phyloP scores from a whole-genome alignment of 164 flowering plant genomes.

The Magnolia officinalis region DNA sequence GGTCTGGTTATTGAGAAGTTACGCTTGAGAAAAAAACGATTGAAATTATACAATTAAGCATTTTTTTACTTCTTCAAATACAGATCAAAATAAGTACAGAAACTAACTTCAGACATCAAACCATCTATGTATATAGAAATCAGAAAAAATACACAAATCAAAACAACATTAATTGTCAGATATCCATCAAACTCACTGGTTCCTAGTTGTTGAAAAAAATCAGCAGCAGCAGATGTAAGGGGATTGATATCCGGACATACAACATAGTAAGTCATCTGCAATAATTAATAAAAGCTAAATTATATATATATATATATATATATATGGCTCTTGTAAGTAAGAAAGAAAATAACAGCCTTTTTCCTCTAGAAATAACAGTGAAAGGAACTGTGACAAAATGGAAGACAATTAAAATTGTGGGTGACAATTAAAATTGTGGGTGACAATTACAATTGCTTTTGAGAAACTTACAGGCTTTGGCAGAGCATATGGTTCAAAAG shows the following conservation, averaged over 20 bases:
- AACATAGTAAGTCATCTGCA: constrained; percentile 82
- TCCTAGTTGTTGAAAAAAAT: constrained; percentile 94
- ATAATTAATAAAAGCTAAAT: constrained; percentile 11
- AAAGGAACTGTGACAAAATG: no score
- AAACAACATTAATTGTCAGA: not conserved
- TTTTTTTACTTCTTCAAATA: no score
- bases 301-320: not conserved
- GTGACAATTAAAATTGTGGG: not conserved
- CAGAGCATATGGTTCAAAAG: constrained; percentile 93
- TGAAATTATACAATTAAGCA: no score
- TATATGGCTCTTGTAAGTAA: not conserved
- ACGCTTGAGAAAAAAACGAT: no score
- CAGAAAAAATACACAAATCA: not conserved
- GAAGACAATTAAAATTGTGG: not conserved
- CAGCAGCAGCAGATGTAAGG: constrained; percentile 80
- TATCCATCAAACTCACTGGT: constrained; percentile 64
- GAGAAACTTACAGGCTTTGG: constrained; percentile 69
- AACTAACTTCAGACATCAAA: no score
- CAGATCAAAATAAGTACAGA: no score
- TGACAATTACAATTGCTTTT: not conserved
- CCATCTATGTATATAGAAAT: no score
- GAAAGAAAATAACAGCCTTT: not conserved
- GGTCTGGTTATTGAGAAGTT: no score
- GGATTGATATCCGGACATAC: constrained; percentile 93
- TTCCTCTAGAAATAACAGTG: no score